Conservation (phyloP, 1,284 basidiomycete genomes). For the Ganoderma lucidum region DNA sequence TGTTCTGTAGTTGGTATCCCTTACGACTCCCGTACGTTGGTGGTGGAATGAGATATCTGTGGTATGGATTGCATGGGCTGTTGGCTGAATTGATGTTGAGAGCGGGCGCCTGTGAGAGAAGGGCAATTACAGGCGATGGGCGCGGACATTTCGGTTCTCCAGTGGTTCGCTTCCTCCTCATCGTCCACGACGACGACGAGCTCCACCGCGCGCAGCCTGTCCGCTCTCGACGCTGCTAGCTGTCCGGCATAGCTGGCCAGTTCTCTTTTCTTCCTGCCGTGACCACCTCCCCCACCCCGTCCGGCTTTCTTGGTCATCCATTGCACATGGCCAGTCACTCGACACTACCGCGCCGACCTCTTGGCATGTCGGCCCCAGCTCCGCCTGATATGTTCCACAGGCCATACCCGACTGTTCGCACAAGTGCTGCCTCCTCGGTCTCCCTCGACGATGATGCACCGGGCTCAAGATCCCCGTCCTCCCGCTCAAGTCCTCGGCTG, state of each 20-base stretch:
- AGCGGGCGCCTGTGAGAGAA: conserved; percentile 10
- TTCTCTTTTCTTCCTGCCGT: conserved; percentile 2
- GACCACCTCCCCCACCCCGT: background rate
- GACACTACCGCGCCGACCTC: conserved; percentile 38
- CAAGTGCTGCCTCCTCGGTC: conserved; percentile 43
- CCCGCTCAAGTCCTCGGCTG: conserved; percentile 44
- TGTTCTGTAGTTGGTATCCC: no score
- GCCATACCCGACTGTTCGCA: conserved; percentile 48
- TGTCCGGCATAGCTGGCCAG: conserved; percentile 27
- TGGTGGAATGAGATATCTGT: background rate
- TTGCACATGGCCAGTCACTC: conserved; percentile 28
- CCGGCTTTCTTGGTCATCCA: conserved; percentile 12
- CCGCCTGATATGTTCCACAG: conserved; percentile 51
- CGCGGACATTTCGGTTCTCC: conserved; percentile 23
- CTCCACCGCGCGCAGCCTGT: conserved; percentile 22
- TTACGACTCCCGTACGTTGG: background rate
- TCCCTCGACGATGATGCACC: conserved; percentile 39
- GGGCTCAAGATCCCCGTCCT: conserved; percentile 34
- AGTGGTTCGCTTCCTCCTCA: conserved; percentile 29
- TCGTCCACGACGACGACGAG: conserved; percentile 33
- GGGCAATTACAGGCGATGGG: conserved; percentile 24
- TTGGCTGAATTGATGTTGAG: conserved; percentile 10
- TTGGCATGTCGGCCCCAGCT: conserved; percentile 40
- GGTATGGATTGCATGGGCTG: background rate
- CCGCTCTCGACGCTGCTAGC: conserved; percentile 25